Percentiles rank a stretch among this genome's conserved stretches.
Evolutionary conservation across 176 grass and related monocot species (phyloP).

Genomic region (Chrysopogon serrulatus): DNA sequence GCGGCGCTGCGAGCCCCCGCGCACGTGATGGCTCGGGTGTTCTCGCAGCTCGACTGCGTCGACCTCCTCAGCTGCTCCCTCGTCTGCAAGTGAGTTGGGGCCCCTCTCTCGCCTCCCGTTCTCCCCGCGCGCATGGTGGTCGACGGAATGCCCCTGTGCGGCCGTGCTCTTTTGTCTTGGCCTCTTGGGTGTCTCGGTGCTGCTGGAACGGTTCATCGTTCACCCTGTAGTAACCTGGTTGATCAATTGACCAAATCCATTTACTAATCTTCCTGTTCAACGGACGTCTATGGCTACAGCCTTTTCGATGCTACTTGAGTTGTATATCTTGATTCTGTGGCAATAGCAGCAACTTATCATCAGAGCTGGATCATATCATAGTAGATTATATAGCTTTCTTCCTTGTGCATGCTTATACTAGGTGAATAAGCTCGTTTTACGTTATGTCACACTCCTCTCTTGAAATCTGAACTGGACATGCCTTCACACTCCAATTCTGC

Average conservation of each 20-base stretch:
- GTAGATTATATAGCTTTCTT: not conserved
- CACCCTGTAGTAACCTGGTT: not conserved
- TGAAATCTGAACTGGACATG: not conserved
- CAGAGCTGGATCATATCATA: not conserved
- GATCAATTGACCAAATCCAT: not conserved
- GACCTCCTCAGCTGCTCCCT: slow-evolving; percentile 76
- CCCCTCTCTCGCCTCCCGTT: not conserved
- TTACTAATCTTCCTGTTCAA: not conserved
- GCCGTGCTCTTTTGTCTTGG: not conserved
- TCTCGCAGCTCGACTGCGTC: slow-evolving; percentile 94
- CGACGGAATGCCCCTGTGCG: slow-evolving; percentile 26
- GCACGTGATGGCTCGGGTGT: slow-evolving; percentile 67
- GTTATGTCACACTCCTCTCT: not conserved
- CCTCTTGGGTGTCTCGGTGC: not conserved
- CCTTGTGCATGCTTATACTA: not conserved
- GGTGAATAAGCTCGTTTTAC: not conserved
- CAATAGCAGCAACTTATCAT: not conserved
- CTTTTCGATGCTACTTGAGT: not conserved
- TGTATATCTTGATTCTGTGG: not conserved
- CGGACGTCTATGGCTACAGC: not conserved
- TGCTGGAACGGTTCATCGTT: not conserved
- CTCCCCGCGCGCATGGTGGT: not conserved
- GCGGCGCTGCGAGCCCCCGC: slow-evolving; percentile 45
- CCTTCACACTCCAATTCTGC: not conserved
- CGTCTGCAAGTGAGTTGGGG: slow-evolving; percentile 55